Evolutionary conservation across 148 eudicot species (phyloP).

Genomic region (Gaultheria prostrata): DNA sequence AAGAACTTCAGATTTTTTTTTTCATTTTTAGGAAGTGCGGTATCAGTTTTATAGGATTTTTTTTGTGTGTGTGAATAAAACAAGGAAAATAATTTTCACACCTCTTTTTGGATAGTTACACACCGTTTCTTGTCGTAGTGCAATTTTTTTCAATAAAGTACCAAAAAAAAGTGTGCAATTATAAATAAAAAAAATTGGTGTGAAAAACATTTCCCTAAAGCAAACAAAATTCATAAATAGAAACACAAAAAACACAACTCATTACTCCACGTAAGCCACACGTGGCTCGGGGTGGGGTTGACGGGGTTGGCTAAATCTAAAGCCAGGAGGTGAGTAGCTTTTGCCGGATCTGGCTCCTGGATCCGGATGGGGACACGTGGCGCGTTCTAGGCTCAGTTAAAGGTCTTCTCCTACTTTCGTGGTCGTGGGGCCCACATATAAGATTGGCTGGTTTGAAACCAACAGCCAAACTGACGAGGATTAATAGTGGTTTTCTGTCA

Average conservation of each 20-base stretch:
- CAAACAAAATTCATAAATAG: too few relatives aligned
- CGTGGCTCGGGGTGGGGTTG: slow-evolving; percentile 16
- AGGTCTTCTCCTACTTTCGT: slow-evolving; percentile 18
- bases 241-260: background rate
- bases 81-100: too few relatives aligned
- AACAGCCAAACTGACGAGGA: background rate
- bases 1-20: too few relatives aligned
- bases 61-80: too few relatives aligned
- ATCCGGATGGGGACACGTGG: slow-evolving; percentile 63
- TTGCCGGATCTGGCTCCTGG: slow-evolving; percentile 33
- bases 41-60: too few relatives aligned
- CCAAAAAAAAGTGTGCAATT: too few relatives aligned
- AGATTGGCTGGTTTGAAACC: background rate
- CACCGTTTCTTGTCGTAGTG: too few relatives aligned
- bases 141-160: too few relatives aligned
- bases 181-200: too few relatives aligned
- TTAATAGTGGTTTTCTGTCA: background rate
- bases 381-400: slow-evolving; percentile 32
- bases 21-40: too few relatives aligned
- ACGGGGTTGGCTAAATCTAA: slow-evolving; percentile 47
- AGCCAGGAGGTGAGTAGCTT: slow-evolving; percentile 25
- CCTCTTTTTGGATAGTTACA: too few relatives aligned
- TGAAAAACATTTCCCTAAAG: too few relatives aligned
- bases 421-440: background rate
- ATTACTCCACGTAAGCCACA: slow-evolving; percentile 12